phyloP scores from a whole-genome alignment of 495 filamentous ascomycete genomes.

The Talaromyces wortmannii region DNA sequence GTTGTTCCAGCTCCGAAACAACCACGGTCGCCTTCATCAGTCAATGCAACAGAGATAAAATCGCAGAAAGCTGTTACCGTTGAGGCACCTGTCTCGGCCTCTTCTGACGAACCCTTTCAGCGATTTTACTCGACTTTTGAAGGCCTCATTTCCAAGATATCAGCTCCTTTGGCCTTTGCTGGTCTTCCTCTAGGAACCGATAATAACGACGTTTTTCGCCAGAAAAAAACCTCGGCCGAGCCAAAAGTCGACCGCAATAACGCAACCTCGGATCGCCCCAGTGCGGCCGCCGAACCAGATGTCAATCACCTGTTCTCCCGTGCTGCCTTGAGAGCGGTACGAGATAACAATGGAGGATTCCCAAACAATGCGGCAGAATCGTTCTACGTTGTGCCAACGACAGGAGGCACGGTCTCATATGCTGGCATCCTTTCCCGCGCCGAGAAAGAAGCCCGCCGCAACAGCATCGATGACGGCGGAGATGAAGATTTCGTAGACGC shows the following conservation, averaged over 20 bases:
- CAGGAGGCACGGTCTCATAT: conserved; percentile 83
- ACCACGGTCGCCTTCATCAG: conserved; percentile 27
- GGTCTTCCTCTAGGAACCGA: conserved; percentile 70
- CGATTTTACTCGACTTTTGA: conserved; percentile 88
- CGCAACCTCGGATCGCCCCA: conserved; percentile 27
- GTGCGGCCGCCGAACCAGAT: conserved; percentile 55
- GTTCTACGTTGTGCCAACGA: conserved; percentile 91
- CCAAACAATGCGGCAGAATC: conserved; percentile 58
- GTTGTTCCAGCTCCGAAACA: conserved; percentile 19
- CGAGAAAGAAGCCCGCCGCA: conserved; percentile 51
- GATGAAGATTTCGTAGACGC: conserved; percentile 85
- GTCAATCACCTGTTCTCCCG: conserved; percentile 69
- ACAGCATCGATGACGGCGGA: conserved; percentile 48
- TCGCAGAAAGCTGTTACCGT: conserved; percentile 27
- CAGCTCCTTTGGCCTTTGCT: conserved; percentile 84
- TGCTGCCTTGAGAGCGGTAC: conserved; percentile 67
- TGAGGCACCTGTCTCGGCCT: conserved; percentile 10
- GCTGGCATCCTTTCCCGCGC: conserved; percentile 75
- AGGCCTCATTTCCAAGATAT: conserved; percentile 72
- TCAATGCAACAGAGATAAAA: conserved; percentile 27
- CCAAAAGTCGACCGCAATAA: conserved; percentile 30
- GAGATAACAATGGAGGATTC: conserved; percentile 35
- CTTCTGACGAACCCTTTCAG: conserved; percentile 71
- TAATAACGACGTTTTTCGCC: conserved; percentile 31
- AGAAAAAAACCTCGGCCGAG: conserved; percentile 28